Base-by-base conservation (phyloP, 768 basidiomycete species). In the Lentinula sp. region DNA sequence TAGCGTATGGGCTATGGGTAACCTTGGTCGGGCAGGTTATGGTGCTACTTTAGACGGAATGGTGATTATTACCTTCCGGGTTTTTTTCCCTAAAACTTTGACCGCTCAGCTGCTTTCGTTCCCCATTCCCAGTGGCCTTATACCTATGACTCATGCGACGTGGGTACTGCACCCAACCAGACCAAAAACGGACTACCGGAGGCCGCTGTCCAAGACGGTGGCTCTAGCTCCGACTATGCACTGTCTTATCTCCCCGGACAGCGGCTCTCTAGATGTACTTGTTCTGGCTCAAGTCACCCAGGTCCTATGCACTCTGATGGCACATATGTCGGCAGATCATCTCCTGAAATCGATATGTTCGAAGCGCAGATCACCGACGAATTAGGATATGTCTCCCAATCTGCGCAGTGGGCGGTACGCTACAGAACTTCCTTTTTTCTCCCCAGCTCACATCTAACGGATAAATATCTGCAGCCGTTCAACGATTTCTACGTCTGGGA, bases 291-390 rank as follows among this genome's bases (percentile, higher is more conserved):
- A 67, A 79, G 82, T 35, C 93, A 95, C 71, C 93, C 93, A 39
- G 93, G 93, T 2, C 93, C 93, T 2, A 78, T 81, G 46, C 84
- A 87, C 57, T 60, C 79, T 0, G 89, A 93, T 69, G 90, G 91
- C 1, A 80, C 84, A 0, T 93, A 85, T 71, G 86, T 90, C 2
- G 95, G 93, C 1, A 79, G 95, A 20, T 73, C 88, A 3, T 91
- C 94, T 4, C 94, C 94, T 1, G 93, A 96, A 71, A 95, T 95
- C 55, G 95, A 96, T 71, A 70, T 96, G 50, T 87, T 96, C 61
- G 95, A 95, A 74, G 93, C 93, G 6, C 86, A 90, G 73, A 81
- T 81, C 65, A 81, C 73, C 63, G 74, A 69, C 42, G 70, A 66
- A 10, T 61, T 69, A 5, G 83, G 80, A 12, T 79, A 85, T 62